Conservation (phyloP, 106 monocot genomes). For the Amphibolis antarctica region DNA sequence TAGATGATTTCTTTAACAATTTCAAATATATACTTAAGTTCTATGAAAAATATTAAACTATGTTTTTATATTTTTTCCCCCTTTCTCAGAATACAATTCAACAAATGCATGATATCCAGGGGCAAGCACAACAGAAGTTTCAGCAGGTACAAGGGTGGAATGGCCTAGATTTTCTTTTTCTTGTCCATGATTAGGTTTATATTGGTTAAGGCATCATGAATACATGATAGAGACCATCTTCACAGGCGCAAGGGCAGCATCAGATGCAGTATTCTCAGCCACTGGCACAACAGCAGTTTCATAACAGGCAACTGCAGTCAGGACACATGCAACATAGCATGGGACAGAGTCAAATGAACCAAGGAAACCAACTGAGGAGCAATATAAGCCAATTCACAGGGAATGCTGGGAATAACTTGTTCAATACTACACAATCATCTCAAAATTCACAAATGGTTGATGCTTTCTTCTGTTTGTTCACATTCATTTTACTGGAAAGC, state of each 20-base stretch:
- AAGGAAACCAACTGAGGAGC: constrained; percentile 65
- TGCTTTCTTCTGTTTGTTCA: too few species aligned
- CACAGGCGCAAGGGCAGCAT: constrained; percentile 52
- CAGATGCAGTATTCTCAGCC: constrained; percentile 83
- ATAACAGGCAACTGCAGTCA: constrained; percentile 72
- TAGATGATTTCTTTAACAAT: not conserved
- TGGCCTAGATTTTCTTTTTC: too few species aligned
- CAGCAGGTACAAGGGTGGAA: constrained; percentile 43
- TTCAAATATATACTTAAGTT: not conserved
- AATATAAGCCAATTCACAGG: constrained; percentile 72
- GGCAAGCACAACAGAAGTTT: constrained; percentile 70
- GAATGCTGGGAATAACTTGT: constrained; percentile 53
- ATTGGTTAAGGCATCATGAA: not conserved
- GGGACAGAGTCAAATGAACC: constrained; percentile 55
- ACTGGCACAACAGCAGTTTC: constrained; percentile 60
- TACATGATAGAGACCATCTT: not conserved
- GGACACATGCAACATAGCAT: constrained; percentile 65
- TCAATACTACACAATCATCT: constrained; percentile 70
- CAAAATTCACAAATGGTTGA: constrained; percentile 85
- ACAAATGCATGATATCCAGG: constrained; percentile 75
- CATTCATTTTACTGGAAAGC: too few species aligned
- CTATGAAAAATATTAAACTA: not conserved
- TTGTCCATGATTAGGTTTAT: not conserved
- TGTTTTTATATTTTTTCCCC: not conserved
- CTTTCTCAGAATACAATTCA: constrained; percentile 45